Evolutionary conservation across 768 basidiomycete genomes (phyloP), one percentile per base, ranked within the genome.

Genomic region (Serendipita sp.): DNA sequence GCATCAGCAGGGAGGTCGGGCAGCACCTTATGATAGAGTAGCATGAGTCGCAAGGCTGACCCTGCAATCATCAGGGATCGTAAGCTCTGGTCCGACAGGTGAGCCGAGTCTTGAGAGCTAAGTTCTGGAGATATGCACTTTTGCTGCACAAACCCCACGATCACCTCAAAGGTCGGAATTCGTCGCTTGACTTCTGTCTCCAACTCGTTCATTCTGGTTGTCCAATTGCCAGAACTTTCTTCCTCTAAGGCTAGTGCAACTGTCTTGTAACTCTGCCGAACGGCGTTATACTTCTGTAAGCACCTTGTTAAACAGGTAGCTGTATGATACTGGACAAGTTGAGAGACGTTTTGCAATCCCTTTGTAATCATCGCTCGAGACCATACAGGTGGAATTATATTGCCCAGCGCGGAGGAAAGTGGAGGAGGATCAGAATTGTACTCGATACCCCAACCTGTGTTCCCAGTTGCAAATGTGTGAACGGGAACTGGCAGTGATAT

Each of bases 141-240:
- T 68, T 73, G 84, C 68, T 91, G 87, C 3, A 86, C 85, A 70
- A 93, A 88, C 0, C 84, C 89, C 8, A 96, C 80, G 64, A 96
- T 75, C 62, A 94, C 89, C 69, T 86, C 83, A 66, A 94, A 86
- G 60, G 94, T 93, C 0, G 95, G 94, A 0, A 94, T 80, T 3
- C 91, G 79, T 65, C 79, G 80, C 34, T 89, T 79, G 36, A 83
- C 79, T 73, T 93, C 90, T 68, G 80, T 77, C 71, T 89, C 85
- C n/a, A 92, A 70, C 67, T 94, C 90, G 38, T 75, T 73, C 51
- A 79, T 74, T 41, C 87, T 74, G 66, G 76, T 79, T n/a, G 75
- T 75, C 91, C 92, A 96, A 68, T 85, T 81, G 0, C 91, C 86
- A 23, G 82, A 78, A 34, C 76, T 74, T 67, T 82, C 79, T 10